These are phyloP conservation scores for Trichoderma arundinaceum DNA, from an alignment of 2,329 filamentous ascomycete genomes.

Conservation along the genomic window DNA sequence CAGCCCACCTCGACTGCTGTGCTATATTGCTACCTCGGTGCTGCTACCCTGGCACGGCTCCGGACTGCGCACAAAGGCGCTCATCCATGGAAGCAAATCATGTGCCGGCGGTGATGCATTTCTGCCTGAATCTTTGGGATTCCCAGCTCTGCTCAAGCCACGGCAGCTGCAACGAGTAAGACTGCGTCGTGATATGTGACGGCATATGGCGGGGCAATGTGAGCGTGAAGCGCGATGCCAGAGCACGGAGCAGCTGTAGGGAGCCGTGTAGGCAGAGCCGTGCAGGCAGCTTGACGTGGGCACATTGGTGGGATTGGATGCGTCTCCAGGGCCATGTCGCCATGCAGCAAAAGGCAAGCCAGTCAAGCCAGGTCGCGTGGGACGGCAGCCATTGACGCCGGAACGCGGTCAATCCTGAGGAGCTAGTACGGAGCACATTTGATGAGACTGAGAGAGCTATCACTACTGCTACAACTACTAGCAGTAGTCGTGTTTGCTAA, in stretches of 20 bases:
- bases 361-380: too few relatives aligned
- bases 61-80: too few relatives aligned
- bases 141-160: background rate
- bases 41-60: background rate
- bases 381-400: too few relatives aligned
- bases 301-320: background rate
- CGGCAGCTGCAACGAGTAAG: background rate
- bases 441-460: too few relatives aligned
- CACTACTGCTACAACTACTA: too few relatives aligned
- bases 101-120: constrained; percentile 10
- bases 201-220: background rate
- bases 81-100: background rate
- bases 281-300: constrained; percentile 24
- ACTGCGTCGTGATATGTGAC: background rate
- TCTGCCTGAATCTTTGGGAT: constrained; percentile 13
- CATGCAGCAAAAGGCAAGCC: too few relatives aligned
- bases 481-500: too few relatives aligned
- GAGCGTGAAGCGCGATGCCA: constrained; percentile 11
- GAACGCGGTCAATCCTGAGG: too few relatives aligned
- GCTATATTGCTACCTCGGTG: background rate
- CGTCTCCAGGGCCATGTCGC: too few relatives aligned
- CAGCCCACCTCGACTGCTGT: background rate
- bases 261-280: background rate
- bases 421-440: too few relatives aligned
- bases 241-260: background rate